These are phyloP conservation scores for Sicyos edulis DNA, from an alignment of 306 rosid genomes.

Conservation along the genomic window DNA sequence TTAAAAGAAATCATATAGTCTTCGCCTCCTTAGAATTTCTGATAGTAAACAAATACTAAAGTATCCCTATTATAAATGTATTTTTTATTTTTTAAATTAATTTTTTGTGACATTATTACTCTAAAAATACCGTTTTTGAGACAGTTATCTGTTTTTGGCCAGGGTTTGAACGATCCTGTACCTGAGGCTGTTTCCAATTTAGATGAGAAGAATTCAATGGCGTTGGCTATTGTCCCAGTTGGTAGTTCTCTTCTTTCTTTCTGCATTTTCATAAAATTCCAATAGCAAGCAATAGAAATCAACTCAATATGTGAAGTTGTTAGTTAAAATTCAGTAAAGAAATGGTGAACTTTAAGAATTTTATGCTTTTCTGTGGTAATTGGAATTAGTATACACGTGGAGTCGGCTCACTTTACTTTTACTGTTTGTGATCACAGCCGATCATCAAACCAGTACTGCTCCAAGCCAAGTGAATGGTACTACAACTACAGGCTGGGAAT, in stretches of 20 bases:
- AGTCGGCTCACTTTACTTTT: constrained; percentile 9
- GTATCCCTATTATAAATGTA: not conserved
- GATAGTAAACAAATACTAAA: not conserved
- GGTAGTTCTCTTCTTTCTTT: constrained; percentile 41
- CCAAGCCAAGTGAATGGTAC: constrained; percentile 61
- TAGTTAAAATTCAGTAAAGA: not conserved
- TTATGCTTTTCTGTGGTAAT: not conserved
- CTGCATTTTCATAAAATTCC: constrained; percentile 15
- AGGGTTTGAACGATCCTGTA: constrained; percentile 80
- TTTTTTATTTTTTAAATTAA: too few species aligned
- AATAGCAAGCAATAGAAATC: constrained; percentile 7
- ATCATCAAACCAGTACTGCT: constrained; percentile 60
- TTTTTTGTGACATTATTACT: not conserved
- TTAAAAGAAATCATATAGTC: not conserved
- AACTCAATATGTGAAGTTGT: not conserved
- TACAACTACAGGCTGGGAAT: constrained; percentile 91
- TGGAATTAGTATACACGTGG: constrained; percentile 1
- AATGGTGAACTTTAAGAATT: not conserved
- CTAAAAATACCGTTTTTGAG: not conserved
- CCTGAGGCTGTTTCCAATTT: constrained; percentile 62
- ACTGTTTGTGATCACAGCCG: constrained; percentile 42
- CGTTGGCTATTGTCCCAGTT: constrained; percentile 83
- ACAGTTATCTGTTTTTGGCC: constrained; percentile 21
- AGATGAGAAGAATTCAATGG: constrained; percentile 90
- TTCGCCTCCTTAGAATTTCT: not conserved